A percentile compares a stretch with the other conserved stretches of the same genome.
Conservation (phyloP, 192 early-diverging fungal genomes). For the Entophlyctis luteolus region DNA sequence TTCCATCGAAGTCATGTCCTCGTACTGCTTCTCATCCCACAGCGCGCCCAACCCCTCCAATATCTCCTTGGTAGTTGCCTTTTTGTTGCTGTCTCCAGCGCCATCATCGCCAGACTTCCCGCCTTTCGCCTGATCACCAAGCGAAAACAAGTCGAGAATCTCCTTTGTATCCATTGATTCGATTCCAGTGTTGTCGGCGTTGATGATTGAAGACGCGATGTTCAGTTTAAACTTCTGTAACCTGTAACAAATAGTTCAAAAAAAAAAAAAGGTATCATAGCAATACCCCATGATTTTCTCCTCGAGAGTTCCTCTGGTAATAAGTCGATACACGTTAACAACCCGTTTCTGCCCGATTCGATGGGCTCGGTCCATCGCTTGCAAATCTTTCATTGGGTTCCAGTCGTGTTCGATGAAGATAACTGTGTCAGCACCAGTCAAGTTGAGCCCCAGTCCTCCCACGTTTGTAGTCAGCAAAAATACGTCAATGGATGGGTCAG, state of each 20-base stretch:
- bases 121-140: slow-evolving; percentile 55
- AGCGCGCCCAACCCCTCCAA: slow-evolving; percentile 75
- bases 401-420: slow-evolving; percentile 99
- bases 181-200: slow-evolving; percentile 91
- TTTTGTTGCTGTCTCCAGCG: slow-evolving; percentile 45
- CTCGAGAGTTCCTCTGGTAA: slow-evolving; percentile 94
- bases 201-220: slow-evolving; percentile 92
- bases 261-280: neutral
- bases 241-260: slow-evolving; percentile 34
- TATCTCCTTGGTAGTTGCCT: slow-evolving; percentile 61
- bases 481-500: slow-evolving; percentile 92
- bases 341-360: slow-evolving; percentile 95
- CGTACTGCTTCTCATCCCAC: slow-evolving; percentile 80
- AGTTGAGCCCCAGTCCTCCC: slow-evolving; percentile 92
- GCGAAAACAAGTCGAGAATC: slow-evolving; percentile 87
- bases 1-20: slow-evolving; percentile 30
- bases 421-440: slow-evolving; percentile 99
- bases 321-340: slow-evolving; percentile 96
- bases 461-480: slow-evolving; percentile 93
- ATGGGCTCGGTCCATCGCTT: slow-evolving; percentile 99
- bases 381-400: slow-evolving; percentile 98
- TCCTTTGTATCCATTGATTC: slow-evolving; percentile 94
- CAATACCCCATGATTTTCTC: slow-evolving; percentile 98
- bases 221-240: slow-evolving; percentile 98
- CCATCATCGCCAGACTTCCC: slow-evolving; percentile 21